Base-by-base conservation (phyloP, 1,139 yeast genomes). In the Hansenula anomala region DNA sequence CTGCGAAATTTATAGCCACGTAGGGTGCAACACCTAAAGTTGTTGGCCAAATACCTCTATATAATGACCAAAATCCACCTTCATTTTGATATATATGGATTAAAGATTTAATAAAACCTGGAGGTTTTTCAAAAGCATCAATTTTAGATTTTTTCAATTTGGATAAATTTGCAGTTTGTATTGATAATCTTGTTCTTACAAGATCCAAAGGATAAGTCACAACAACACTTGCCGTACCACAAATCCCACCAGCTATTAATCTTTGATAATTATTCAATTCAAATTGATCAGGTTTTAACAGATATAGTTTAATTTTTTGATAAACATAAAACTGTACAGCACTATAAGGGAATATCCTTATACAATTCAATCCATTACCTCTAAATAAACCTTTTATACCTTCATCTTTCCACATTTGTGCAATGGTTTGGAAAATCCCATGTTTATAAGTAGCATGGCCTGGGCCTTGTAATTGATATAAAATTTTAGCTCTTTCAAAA, bases 1-100 rank as follows among this genome's bases (percentile, higher is more conserved):
- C 78, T 7, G 96, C 85, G 60, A 92, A 92, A 61, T 90, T 92
- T 40, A 92, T 73, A 4, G 96, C 96, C 32, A 88, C 97, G 54
- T 90, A 92, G 1, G 98, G 97, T 1, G 96, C 97, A 13, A 92
- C 97, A 1, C 97, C 97, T 47, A 87, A 63, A 3, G 90, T 78
- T 0, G 98, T 90, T 7, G 97, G 97, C 44, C 82, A 68, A 10
- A 90, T 68, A 4, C 98, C 98, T 40, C 92, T 71, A 57, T 87
- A 92, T 16, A 90, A 67, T 0, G 92, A 96, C 6, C 60, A 46
- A 7, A 87, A 26, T 0, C 96, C 96, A 23, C 98, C 97, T 62
- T 92, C 98, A 15, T 71, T 73, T 13, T 55, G 54, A 60, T 82
- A 85, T 17, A 89, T 88, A 20, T 71, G 68, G 30, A 52, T 54